Evolutionary conservation across 2,329 filamentous ascomycete genomes (phyloP).

Genomic region (Aspergillus versicolor): DNA sequence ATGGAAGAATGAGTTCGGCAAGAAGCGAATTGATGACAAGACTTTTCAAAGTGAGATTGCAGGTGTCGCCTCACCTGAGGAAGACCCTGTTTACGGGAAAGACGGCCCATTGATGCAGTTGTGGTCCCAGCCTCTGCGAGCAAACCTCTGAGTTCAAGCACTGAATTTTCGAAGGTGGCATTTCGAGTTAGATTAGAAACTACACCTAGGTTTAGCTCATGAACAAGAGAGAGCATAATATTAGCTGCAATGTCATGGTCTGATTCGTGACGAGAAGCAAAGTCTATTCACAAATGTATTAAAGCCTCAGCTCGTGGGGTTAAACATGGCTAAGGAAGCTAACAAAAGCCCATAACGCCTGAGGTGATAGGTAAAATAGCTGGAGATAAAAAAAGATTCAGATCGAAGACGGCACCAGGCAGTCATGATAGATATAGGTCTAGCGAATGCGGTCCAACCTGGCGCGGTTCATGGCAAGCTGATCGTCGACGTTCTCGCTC

Average conservation of each 20-base stretch:
- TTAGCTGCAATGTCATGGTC: background rate
- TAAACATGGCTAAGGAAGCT: background rate
- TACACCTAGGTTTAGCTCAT: background rate
- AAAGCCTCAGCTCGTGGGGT: background rate
- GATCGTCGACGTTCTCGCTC: conserved; percentile 81
- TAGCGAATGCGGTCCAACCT: conserved; percentile 60
- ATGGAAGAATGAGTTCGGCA: background rate
- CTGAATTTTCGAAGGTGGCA: background rate
- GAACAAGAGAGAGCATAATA: background rate
- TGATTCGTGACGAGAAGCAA: background rate
- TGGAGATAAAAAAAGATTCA: background rate
- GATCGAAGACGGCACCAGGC: conserved; percentile 31
- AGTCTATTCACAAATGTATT: conserved; percentile 7
- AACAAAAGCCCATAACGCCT: conserved; percentile 23
- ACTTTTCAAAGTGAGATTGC: background rate
- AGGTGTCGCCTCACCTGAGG: background rate
- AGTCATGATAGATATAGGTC: conserved; percentile 15
- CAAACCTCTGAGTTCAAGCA: background rate
- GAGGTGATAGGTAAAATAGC: conserved; percentile 15
- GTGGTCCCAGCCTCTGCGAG: background rate
- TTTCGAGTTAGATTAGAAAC: background rate
- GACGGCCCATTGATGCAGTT: conserved; percentile 1
- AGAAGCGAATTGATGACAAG: background rate
- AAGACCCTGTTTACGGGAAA: conserved; percentile 4
- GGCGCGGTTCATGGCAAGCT: conserved; percentile 75